Percentiles rank a stretch among this genome's conserved stretches.
phyloP scores from a whole-genome alignment of 768 basidiomycete species.

The Paxillus involutus region DNA sequence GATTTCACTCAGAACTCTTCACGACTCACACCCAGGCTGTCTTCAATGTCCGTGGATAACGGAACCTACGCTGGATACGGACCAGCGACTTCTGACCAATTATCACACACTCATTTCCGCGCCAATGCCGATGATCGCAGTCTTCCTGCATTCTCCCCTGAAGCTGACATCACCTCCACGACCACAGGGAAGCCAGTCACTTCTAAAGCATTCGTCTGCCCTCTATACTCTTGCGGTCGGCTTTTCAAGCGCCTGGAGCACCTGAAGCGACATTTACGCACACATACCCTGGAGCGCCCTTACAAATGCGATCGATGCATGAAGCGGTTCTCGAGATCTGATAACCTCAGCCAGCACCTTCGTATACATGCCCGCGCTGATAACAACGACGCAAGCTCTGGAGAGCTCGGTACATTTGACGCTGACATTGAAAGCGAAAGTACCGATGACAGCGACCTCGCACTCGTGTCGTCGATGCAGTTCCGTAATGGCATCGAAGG shows the following conservation, averaged over 20 bases:
- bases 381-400: conserved; percentile 28
- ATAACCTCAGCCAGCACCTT: conserved; percentile 86
- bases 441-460: conserved; percentile 33
- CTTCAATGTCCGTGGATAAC: conserved; percentile 19
- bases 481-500: conserved; percentile 27
- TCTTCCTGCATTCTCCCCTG: conserved; percentile 21
- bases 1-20: conserved; percentile 12
- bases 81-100: conserved; percentile 14
- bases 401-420: conserved; percentile 26
- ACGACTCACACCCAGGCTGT: conserved; percentile 20
- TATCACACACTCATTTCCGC: conserved; percentile 10
- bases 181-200: conserved; percentile 32
- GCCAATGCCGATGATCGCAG: conserved; percentile 12
- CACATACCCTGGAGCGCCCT: conserved; percentile 88
- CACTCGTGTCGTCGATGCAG: conserved; percentile 22
- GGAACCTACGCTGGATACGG: conserved; percentile 20
- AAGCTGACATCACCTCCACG: conserved; percentile 12
- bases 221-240: conserved; percentile 78
- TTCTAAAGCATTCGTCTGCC: conserved; percentile 76
- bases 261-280: conserved; percentile 82
- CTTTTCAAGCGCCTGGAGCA: conserved; percentile 93
- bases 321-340: conserved; percentile 85
- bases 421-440: conserved; percentile 34
- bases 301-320: conserved; percentile 72
- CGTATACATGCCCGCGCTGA: conserved; percentile 62